Evolutionary conservation across 352 stramenopile species (phyloP).

Genomic region (Globisporangium rhizosaccharum): DNA sequence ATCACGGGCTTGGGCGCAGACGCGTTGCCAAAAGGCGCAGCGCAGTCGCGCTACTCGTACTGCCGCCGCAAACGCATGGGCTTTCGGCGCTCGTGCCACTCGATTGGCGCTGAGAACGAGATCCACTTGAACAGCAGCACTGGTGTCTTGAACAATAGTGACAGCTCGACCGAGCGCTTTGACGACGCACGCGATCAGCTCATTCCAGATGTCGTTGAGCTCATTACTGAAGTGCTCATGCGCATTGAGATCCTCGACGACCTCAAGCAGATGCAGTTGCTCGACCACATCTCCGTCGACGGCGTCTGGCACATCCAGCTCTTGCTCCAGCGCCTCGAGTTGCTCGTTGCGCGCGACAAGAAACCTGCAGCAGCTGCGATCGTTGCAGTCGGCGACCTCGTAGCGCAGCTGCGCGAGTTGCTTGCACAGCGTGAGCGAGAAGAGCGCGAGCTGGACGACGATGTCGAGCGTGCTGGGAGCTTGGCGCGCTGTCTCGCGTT

Average conservation of each 20-base stretch:
- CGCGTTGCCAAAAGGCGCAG: slow-evolving; percentile 59
- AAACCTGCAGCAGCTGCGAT: slow-evolving; percentile 4
- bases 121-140: slow-evolving; percentile 13
- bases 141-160: no score
- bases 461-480: slow-evolving; percentile 35
- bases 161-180: slow-evolving; percentile 17
- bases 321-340: slow-evolving; percentile 35
- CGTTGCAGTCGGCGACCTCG: slow-evolving; percentile 25
- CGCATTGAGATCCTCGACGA: slow-evolving; percentile 71
- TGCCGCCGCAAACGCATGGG: slow-evolving; percentile 73
- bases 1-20: slow-evolving; percentile 68
- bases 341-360: slow-evolving; percentile 7
- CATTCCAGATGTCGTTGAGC: slow-evolving; percentile 61
- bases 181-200: slow-evolving; percentile 31
- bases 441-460: slow-evolving; percentile 24
- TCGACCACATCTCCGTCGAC: slow-evolving; percentile 80
- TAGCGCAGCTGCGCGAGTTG: slow-evolving; percentile 8
- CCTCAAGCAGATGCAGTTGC: slow-evolving; percentile 76
- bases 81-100: slow-evolving; percentile 69
- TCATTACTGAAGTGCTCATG: slow-evolving; percentile 72
- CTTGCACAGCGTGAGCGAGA: neutral
- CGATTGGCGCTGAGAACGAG: slow-evolving; percentile 53
- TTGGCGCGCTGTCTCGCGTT: slow-evolving; percentile 44
- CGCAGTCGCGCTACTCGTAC: slow-evolving; percentile 61
- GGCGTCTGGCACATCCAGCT: slow-evolving; percentile 64